Conservation (phyloP, 805 yeast genomes). For the Deakozyma indianensis region DNA sequence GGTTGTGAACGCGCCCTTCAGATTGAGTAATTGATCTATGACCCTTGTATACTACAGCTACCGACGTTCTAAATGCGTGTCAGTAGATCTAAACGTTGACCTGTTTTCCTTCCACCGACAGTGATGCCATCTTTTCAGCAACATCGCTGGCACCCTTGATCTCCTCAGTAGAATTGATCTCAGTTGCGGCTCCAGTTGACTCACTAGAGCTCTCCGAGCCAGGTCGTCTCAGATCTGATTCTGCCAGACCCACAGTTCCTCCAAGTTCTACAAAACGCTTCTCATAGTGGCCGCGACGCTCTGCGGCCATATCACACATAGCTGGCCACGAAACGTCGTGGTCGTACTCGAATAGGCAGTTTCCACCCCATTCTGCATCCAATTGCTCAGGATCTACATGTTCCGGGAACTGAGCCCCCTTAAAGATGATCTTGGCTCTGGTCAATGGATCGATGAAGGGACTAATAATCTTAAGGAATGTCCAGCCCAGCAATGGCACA, state of each 20-base stretch:
- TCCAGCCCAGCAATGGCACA: slow-evolving; percentile 89
- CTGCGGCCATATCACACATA: slow-evolving; percentile 44
- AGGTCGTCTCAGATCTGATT: slow-evolving; percentile 50
- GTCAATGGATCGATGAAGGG: slow-evolving; percentile 97
- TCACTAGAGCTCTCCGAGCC: not conserved
- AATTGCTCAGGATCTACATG: slow-evolving; percentile 74
- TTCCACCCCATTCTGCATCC: slow-evolving; percentile 76
- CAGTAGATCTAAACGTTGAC: too few species aligned
- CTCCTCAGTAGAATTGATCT: too few species aligned
- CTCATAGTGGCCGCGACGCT: slow-evolving; percentile 48
- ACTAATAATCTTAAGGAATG: slow-evolving; percentile 77
- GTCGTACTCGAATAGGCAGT: slow-evolving; percentile 66
- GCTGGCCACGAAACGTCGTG: slow-evolving; percentile 73
- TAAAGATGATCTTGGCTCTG: slow-evolving; percentile 82
- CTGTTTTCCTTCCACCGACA: too few species aligned
- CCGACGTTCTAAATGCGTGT: too few species aligned
- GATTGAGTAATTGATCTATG: too few species aligned
- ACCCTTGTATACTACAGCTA: too few species aligned
- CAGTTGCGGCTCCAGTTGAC: not conserved
- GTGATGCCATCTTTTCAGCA: too few species aligned
- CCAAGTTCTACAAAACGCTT: slow-evolving; percentile 63
- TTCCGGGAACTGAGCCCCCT: slow-evolving; percentile 61
- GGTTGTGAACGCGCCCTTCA: too few species aligned
- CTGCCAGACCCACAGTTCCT: slow-evolving; percentile 60
- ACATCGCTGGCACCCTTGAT: too few species aligned